Evolutionary conservation across 2,329 filamentous ascomycete species (phyloP), one percentile per base, ranked within the genome.

Genomic region (Dothistroma septosporum): DNA sequence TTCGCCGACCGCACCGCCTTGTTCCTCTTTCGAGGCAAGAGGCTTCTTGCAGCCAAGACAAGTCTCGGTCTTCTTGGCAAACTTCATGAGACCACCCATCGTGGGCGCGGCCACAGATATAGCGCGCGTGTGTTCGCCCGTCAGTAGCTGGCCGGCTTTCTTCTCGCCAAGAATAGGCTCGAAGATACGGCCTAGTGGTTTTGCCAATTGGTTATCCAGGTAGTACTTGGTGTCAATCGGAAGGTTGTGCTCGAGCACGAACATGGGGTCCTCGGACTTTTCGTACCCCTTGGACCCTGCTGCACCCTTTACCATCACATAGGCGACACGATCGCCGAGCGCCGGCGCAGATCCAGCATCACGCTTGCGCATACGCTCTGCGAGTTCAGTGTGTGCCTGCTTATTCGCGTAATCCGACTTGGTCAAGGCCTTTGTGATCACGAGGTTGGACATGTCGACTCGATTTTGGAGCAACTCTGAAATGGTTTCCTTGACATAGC

Each of bases 21-120:
- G 86, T 76, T 97, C 93, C 50, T 89, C 84, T 68, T 90, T 89
- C 61, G 86, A 86, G 7, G 85, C 87, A 54, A 99, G 82, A 3
- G 94, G 94, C 76, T 97, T 97, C 83, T 97, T 99, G 85, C 94
- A 99, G 3, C 92, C 94, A 89, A 99, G 96, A 76, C 94, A 99
- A 0, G 94, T 97, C 78, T 92, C 87, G 2, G 94, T 99, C 80
- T 96, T 97, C 80, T 96, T 97, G 35, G 94, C 85, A 73, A 97
- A 99, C 78, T 96, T 97, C 94, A 99, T 99, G 65, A 99, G 80
- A 0, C 94, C 94, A 59, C 94, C 94, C 63, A 96, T 85, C 0
- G 89, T 90, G 0, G 95, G 93, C 21, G 91, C 94, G 2, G 93
- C 92, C 24, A 97, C 91, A 0, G 91, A 90, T 66, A 99, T 96